A percentile compares a stretch with the other conserved stretches of the same genome.
phyloP scores from a whole-genome alignment of 495 filamentous ascomycete species.

The Amniculicola lignicola region DNA sequence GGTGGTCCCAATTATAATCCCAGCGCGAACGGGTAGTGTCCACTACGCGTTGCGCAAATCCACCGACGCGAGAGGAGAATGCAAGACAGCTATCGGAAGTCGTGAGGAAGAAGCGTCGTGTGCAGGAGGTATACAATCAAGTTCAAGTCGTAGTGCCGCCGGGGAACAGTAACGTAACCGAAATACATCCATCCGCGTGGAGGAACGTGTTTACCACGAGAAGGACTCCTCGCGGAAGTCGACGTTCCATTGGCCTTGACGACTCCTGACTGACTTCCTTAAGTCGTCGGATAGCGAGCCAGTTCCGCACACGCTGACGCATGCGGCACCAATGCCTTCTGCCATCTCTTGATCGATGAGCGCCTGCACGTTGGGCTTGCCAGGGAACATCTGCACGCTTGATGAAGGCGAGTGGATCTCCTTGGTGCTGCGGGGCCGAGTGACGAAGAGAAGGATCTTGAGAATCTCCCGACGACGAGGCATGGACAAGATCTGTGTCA shows the following conservation, averaged over 20 bases:
- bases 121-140: too few relatives aligned
- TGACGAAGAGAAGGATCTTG: constrained; percentile 82
- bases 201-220: constrained; percentile 61
- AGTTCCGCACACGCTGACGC: constrained; percentile 85
- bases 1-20: too few relatives aligned
- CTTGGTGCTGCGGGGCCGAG: constrained; percentile 68
- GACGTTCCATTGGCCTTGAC: constrained; percentile 61
- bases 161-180: too few relatives aligned
- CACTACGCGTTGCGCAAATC: too few relatives aligned
- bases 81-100: too few relatives aligned
- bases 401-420: constrained; percentile 66
- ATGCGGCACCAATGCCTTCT: constrained; percentile 79
- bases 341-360: constrained; percentile 73
- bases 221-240: constrained; percentile 89
- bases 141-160: too few relatives aligned
- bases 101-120: too few relatives aligned
- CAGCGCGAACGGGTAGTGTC: too few relatives aligned
- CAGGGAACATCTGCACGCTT: constrained; percentile 81
- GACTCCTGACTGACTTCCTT: constrained; percentile 63
- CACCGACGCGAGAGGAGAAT: too few relatives aligned
- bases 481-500: constrained; percentile 81
- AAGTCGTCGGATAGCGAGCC: constrained; percentile 83
- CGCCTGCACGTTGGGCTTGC: constrained; percentile 75
- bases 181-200: too few relatives aligned
- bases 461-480: constrained; percentile 73